Conservation (phyloP, 257 asterid species). For the Solanum clarkiae region DNA sequence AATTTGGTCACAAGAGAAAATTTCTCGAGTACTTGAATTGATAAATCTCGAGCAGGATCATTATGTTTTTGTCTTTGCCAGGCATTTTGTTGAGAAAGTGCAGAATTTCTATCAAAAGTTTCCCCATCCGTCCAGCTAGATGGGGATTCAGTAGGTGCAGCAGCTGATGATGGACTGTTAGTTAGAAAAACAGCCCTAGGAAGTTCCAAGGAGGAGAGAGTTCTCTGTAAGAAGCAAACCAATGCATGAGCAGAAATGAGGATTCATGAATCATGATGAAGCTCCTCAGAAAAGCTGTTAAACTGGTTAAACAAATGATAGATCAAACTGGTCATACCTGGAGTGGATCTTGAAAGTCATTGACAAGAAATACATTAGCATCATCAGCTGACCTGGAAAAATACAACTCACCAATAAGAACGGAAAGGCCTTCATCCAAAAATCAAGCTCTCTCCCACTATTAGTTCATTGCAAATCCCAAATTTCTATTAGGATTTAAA, state of each 20-base stretch:
- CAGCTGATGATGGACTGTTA: slow-evolving; percentile 35
- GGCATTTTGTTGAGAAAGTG: slow-evolving; percentile 40
- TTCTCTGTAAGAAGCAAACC: slow-evolving; percentile 39
- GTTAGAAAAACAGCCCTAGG: slow-evolving; percentile 64
- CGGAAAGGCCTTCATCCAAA: not conserved
- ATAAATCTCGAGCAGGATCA: slow-evolving; percentile 79
- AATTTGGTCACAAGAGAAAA: slow-evolving; percentile 93
- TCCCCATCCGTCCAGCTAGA: slow-evolving; percentile 20
- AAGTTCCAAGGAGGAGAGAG: slow-evolving; percentile 89
- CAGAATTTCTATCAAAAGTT: slow-evolving; percentile 28
- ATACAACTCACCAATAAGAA: not conserved
- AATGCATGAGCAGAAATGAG: not conserved
- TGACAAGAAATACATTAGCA: slow-evolving; percentile 90
- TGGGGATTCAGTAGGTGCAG: slow-evolving; percentile 29
- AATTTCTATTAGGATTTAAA: not conserved
- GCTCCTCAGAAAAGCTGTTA: not conserved
- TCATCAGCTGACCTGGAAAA: slow-evolving; percentile 87
- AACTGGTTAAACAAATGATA: not conserved
- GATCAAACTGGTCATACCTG: slow-evolving; percentile 42
- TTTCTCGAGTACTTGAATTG: slow-evolving; percentile 88
- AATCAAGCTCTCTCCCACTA: not conserved
- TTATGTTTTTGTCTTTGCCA: slow-evolving; percentile 48
- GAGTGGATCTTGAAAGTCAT: slow-evolving; percentile 85
- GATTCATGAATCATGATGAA: not conserved
- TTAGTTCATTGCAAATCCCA: not conserved